Conservation (phyloP, 169 alveolate species). For the Perkinsus olseni region DNA sequence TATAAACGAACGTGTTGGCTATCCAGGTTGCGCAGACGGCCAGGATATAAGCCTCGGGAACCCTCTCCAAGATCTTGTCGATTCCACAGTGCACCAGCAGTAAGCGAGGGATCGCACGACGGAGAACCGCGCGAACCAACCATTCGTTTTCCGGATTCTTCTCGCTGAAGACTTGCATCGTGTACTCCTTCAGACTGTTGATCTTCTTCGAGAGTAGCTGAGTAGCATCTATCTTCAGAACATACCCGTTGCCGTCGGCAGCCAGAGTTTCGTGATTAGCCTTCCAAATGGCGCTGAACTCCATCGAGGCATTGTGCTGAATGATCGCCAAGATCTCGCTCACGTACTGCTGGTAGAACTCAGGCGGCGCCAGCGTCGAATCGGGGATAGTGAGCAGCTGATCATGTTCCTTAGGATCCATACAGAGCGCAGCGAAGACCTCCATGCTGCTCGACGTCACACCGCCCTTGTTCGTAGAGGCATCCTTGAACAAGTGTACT, state of each 20-base stretch:
- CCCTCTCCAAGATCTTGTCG: slow-evolving; percentile 43
- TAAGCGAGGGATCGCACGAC: slow-evolving; percentile 47
- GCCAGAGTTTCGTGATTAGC: neutral
- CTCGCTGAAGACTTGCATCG: neutral
- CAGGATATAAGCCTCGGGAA: slow-evolving; percentile 49
- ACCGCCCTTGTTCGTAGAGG: slow-evolving; percentile 74
- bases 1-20: slow-evolving; percentile 54
- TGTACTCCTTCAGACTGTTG: neutral
- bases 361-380: neutral
- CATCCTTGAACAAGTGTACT: slow-evolving; percentile 62
- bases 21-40: slow-evolving; percentile 53
- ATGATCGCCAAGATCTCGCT: neutral
- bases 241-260: neutral
- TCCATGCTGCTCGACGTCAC: slow-evolving; percentile 70
- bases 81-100: slow-evolving; percentile 41
- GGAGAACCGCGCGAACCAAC: slow-evolving; percentile 5
- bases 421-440: slow-evolving; percentile 64
- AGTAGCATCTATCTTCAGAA: neutral
- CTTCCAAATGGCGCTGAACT: neutral
- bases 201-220: neutral
- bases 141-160: neutral
- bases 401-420: slow-evolving; percentile 49
- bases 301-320: neutral
- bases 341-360: neutral
- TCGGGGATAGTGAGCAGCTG: slow-evolving; percentile 31